These are phyloP conservation scores for Maudiozyma pseudohumilis DNA, from an alignment of 805 yeast species.

Conservation along the genomic window DNA sequence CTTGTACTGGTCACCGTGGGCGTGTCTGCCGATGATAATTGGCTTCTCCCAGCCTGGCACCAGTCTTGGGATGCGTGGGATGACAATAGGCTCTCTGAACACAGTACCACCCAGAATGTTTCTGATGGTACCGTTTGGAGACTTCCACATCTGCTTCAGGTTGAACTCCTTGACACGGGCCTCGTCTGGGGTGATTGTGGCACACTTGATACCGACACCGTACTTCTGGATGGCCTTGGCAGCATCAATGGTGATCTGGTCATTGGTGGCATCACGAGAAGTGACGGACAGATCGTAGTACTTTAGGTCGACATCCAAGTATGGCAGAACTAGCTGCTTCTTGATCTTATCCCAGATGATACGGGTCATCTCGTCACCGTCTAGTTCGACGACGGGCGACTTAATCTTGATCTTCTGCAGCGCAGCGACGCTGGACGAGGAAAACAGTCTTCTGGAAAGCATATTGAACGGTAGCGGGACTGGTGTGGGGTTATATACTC, in stretches of 20 bases:
- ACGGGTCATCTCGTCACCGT: slow-evolving; percentile 83
- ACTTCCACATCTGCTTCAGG: slow-evolving; percentile 73
- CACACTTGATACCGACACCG: slow-evolving; percentile 79
- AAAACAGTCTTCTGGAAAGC: slow-evolving; percentile 19
- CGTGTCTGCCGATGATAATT: slow-evolving; percentile 78
- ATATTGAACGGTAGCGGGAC: slow-evolving; percentile 4
- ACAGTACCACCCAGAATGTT: slow-evolving; percentile 77
- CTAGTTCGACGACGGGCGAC: slow-evolving; percentile 67
- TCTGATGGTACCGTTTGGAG: slow-evolving; percentile 79
- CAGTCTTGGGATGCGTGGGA: slow-evolving; percentile 65
- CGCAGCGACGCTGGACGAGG: slow-evolving; percentile 24
- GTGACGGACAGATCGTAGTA: slow-evolving; percentile 66
- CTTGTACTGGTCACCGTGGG: slow-evolving; percentile 77
- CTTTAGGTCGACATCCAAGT: slow-evolving; percentile 61
- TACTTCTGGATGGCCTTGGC: slow-evolving; percentile 65
- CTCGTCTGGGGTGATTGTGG: slow-evolving; percentile 80
- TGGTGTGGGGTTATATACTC: background rate
- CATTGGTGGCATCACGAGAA: slow-evolving; percentile 61
- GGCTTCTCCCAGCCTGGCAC: slow-evolving; percentile 78
- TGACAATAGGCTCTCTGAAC: slow-evolving; percentile 75
- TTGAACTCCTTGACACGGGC: slow-evolving; percentile 65
- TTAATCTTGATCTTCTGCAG: slow-evolving; percentile 51
- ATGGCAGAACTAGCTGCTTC: slow-evolving; percentile 56
- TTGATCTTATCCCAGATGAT: slow-evolving; percentile 74
- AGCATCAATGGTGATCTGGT: slow-evolving; percentile 66